Conservation (phyloP, 768 basidiomycete genomes). For the Podaxis carcinomalis region DNA sequence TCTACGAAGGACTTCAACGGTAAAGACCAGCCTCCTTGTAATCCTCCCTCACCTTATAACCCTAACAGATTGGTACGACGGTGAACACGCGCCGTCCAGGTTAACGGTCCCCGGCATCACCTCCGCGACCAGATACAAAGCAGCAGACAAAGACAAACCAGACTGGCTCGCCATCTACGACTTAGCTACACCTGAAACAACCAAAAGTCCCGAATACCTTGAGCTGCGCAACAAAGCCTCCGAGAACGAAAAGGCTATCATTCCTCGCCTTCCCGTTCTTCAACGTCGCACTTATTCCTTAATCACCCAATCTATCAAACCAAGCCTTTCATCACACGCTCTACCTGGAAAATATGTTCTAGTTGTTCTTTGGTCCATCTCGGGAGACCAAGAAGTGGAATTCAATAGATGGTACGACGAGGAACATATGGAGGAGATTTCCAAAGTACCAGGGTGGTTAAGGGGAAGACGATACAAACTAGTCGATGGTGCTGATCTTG, state of each 20-base stretch:
- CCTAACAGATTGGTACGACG: constrained; percentile 28
- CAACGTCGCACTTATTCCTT: constrained; percentile 23
- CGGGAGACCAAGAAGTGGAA: constrained; percentile 20
- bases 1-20: constrained; percentile 26
- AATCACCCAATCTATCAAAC: constrained; percentile 9
- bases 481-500: neutral
- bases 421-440: constrained; percentile 1
- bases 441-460: constrained; percentile 2
- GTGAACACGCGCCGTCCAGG: constrained; percentile 27
- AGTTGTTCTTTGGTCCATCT: neutral
- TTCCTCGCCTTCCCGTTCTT: constrained; percentile 19
- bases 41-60: neutral
- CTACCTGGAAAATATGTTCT: neutral
- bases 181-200: constrained; percentile 18
- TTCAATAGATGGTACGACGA: constrained; percentile 22
- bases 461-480: constrained; percentile 5
- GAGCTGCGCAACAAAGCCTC: constrained; percentile 20
- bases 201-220: constrained; percentile 21
- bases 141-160: constrained; percentile 21
- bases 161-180: constrained; percentile 29
- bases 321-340: constrained; percentile 1
- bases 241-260: constrained; percentile 20
- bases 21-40: constrained; percentile 2
- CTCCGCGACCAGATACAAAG: constrained; percentile 25
- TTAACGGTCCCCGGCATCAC: constrained; percentile 23